Conservation (phyloP, 495 filamentous ascomycete species). For the Opeltia flavorubescens region DNA sequence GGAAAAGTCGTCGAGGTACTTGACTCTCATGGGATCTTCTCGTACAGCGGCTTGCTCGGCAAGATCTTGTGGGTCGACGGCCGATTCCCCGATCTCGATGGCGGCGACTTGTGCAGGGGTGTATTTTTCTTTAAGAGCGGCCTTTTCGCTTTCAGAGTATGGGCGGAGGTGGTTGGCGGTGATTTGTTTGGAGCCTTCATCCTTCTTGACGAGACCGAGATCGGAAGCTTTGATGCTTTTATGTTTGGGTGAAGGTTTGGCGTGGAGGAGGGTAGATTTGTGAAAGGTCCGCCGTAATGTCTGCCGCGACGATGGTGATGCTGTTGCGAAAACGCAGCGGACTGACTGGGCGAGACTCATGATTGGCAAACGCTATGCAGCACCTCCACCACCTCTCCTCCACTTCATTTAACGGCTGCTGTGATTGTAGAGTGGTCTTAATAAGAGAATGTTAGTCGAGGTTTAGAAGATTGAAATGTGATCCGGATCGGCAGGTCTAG, state of each 20-base stretch:
- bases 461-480: too few relatives aligned
- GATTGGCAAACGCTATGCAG: not conserved
- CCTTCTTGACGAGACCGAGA: conserved; percentile 13
- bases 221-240: conserved; percentile 12
- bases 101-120: conserved; percentile 69
- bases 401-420: not conserved
- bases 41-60: conserved; percentile 53
- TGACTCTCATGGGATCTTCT: conserved; percentile 52
- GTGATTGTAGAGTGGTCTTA: not conserved
- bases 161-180: conserved; percentile 23
- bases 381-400: not conserved
- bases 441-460: too few relatives aligned
- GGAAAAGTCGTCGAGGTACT: conserved; percentile 80
- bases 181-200: conserved; percentile 13
- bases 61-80: conserved; percentile 67
- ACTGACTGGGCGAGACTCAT: conserved; percentile 4
- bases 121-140: conserved; percentile 48
- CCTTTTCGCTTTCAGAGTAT: conserved; percentile 58
- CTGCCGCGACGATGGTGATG: not conserved
- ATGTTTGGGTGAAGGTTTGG: conserved; percentile 5
- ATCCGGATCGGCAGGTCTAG: too few relatives aligned
- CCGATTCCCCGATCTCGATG: conserved; percentile 71
- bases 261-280: conserved; percentile 3
- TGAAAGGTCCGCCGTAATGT: conserved; percentile 10
- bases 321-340: conserved; percentile 3